Evolutionary conservation across 176 grass and related monocot genomes (phyloP).

Genomic region (Triticum aestivum): DNA sequence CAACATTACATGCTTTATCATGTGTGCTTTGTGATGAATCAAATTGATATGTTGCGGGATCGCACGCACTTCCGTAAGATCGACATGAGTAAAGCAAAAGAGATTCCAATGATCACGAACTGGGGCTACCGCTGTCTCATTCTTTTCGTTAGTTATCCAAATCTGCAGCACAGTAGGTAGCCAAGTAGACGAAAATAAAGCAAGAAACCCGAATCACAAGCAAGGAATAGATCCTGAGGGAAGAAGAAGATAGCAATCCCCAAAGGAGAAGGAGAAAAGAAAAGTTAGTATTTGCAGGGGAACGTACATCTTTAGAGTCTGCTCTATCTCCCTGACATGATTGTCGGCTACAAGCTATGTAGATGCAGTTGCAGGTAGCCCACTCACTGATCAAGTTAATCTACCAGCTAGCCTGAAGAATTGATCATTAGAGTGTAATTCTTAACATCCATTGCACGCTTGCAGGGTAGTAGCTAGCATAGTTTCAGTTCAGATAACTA

Average conservation of each 20-base stretch:
- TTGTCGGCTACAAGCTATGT: not conserved
- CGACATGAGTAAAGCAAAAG: conserved; percentile 25
- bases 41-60: not conserved
- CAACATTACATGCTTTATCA: not conserved
- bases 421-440: not conserved
- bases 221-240: conserved; percentile 68
- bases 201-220: conserved; percentile 52
- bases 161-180: conserved; percentile 8
- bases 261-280: conserved; percentile 7
- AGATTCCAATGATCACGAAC: conserved; percentile 22
- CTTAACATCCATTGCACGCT: not conserved
- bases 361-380: not conserved
- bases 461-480: not conserved
- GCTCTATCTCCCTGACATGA: not conserved
- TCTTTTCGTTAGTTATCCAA: conserved; percentile 31
- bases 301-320: conserved; percentile 20
- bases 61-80: not conserved
- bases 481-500: not conserved
- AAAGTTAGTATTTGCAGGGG: conserved; percentile 13
- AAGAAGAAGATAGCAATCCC: conserved; percentile 23
- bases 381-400: not conserved
- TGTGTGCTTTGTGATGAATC: conserved; percentile 10
- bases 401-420: not conserved
- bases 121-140: not conserved
- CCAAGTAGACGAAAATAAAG: not conserved